These are phyloP conservation scores for Scheffersomyces insectosa DNA, from an alignment of 1,139 yeast species.

Conservation along the genomic window DNA sequence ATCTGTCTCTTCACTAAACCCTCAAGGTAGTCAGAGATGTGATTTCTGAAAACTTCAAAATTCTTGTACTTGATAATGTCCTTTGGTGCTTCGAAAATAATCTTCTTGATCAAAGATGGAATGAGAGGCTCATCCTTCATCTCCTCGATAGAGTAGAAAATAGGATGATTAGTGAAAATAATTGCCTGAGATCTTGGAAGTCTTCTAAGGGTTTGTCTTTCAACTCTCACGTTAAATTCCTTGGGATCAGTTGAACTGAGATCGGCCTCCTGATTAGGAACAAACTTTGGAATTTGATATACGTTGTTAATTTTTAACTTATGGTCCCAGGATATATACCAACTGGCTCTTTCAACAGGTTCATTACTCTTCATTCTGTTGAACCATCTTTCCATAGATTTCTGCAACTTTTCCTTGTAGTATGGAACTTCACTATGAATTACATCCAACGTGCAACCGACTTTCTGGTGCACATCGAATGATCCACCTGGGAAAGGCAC, in stretches of 20 bases:
- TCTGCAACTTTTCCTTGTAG: constrained; percentile 62
- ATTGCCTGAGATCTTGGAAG: constrained; percentile 50
- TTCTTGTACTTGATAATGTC: constrained; percentile 64
- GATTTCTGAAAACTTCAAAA: constrained; percentile 58
- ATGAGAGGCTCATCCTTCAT: constrained; percentile 77
- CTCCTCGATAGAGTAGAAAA: constrained; percentile 68
- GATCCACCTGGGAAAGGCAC: constrained; percentile 82
- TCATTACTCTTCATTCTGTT: constrained; percentile 56
- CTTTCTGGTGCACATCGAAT: constrained; percentile 57
- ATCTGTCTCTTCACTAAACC: constrained; percentile 56
- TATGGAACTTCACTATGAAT: constrained; percentile 76
- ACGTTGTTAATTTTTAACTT: constrained; percentile 56
- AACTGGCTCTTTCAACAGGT: constrained; percentile 74
- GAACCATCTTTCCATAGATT: constrained; percentile 78
- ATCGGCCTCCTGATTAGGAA: constrained; percentile 28
- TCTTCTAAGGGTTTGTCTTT: constrained; percentile 53
- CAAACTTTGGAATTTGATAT: constrained; percentile 45
- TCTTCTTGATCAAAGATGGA: constrained; percentile 65
- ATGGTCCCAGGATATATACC: constrained; percentile 76
- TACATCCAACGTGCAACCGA: constrained; percentile 61
- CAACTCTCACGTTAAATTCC: constrained; percentile 59
- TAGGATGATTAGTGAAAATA: constrained; percentile 66
- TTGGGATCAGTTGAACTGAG: constrained; percentile 38
- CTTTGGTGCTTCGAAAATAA: constrained; percentile 66
- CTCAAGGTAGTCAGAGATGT: constrained; percentile 59